Conservation (phyloP, 2,329 filamentous ascomycete genomes). For the Aspergillus sp. region DNA sequence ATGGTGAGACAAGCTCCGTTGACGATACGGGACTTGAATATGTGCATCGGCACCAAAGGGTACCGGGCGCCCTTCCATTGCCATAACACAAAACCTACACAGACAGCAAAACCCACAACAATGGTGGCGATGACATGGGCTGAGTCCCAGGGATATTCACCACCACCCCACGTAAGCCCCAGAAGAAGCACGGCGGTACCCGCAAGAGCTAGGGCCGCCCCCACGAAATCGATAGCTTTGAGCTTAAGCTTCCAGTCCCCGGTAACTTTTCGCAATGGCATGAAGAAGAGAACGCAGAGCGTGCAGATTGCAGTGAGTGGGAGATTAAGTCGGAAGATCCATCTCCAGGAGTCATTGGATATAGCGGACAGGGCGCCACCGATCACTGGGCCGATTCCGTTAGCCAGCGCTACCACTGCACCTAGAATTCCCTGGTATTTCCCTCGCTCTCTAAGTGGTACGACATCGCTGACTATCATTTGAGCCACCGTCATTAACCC, state of each 20-base stretch:
- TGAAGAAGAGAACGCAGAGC: slow-evolving; percentile 52
- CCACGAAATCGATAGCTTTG: slow-evolving; percentile 53
- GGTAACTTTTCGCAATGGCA: slow-evolving; percentile 56
- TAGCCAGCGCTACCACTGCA: slow-evolving; percentile 54
- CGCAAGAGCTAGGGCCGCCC: slow-evolving; percentile 48
- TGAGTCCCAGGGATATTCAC: slow-evolving; percentile 58
- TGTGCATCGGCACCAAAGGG: slow-evolving; percentile 44
- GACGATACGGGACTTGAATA: slow-evolving; percentile 55
- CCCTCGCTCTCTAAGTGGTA: slow-evolving; percentile 58
- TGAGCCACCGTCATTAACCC: slow-evolving; percentile 59
- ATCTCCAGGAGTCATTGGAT: slow-evolving; percentile 49
- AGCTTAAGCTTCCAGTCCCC: slow-evolving; percentile 55
- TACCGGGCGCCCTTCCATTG: slow-evolving; percentile 33
- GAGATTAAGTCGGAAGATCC: slow-evolving; percentile 57
- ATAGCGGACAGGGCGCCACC: slow-evolving; percentile 53
- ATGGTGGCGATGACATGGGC: slow-evolving; percentile 56
- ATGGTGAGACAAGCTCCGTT: slow-evolving; percentile 58
- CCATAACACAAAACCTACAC: slow-evolving; percentile 30
- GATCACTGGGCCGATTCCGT: slow-evolving; percentile 56
- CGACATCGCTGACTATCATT: slow-evolving; percentile 63
- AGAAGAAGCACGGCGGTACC: slow-evolving; percentile 49
- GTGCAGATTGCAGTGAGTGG: slow-evolving; percentile 53
- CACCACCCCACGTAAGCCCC: slow-evolving; percentile 60
- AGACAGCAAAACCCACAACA: slow-evolving; percentile 46
- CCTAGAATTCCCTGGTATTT: slow-evolving; percentile 59